phyloP scores from a whole-genome alignment of 805 yeast genomes.

The Candida sithepensis region DNA sequence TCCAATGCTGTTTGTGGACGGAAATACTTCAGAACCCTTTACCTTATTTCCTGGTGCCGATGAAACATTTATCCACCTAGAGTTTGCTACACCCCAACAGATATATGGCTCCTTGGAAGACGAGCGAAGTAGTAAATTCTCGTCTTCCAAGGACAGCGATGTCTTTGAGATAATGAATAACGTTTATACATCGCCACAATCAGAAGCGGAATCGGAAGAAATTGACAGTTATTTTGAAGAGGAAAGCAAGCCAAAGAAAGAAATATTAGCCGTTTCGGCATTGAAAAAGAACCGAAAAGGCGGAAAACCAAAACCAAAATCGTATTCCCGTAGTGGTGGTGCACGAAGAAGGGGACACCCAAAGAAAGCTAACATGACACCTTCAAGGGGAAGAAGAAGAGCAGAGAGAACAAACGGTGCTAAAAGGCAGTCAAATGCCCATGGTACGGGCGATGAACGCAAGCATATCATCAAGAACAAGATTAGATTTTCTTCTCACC shows the following conservation, averaged over 20 bases:
- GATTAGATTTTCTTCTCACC: slow-evolving; percentile 16
- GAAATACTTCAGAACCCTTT: not conserved
- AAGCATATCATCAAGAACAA: slow-evolving; percentile 3
- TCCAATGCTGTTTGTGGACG: not conserved
- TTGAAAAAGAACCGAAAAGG: no score
- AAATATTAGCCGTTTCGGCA: no score
- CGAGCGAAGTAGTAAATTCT: no score
- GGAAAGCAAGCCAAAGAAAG: no score
- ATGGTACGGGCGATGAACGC: slow-evolving; percentile 1
- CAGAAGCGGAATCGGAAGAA: no score
- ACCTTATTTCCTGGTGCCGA: not conserved
- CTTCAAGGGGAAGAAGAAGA: not conserved
- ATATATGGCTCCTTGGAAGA: slow-evolving; percentile 1
- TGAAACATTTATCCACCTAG: slow-evolving; percentile 11
- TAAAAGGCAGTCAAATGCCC: slow-evolving; percentile 4
- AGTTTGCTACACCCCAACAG: slow-evolving; percentile 23
- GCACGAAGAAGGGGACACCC: not conserved
- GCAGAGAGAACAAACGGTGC: slow-evolving; percentile 2
- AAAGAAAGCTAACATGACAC: no score
- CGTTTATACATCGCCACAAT: no score
- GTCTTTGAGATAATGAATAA: no score
- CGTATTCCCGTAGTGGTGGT: not conserved
- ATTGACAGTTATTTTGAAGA: no score
- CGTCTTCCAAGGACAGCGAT: no score
- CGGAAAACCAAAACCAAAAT: not conserved